Percentiles rank a stretch among this genome's conserved stretches.
Conservation (phyloP, 306 rosid genomes). For the Cotoneaster glaucophyllus region DNA sequence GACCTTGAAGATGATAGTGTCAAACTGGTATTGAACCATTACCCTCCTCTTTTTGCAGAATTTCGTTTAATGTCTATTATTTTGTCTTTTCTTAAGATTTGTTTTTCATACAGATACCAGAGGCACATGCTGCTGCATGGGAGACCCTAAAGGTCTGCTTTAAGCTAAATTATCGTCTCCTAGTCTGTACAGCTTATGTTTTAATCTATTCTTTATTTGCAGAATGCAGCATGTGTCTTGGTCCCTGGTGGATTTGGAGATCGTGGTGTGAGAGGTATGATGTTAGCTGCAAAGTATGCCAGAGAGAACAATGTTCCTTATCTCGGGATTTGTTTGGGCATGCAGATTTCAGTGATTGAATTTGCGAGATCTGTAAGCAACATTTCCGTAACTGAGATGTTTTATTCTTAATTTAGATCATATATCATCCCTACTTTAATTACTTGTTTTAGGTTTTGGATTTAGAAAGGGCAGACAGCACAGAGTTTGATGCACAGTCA, state of each 20-base stretch:
- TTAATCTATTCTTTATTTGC: slow-evolving; percentile 20
- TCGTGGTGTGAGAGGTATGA: slow-evolving; percentile 95
- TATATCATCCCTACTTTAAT: slow-evolving; percentile 3
- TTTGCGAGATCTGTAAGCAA: slow-evolving; percentile 84
- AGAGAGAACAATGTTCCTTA: slow-evolving; percentile 93
- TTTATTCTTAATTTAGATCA: slow-evolving; percentile 15
- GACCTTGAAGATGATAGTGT: slow-evolving; percentile 95
- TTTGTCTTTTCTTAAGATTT: slow-evolving; percentile 17
- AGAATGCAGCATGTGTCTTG: slow-evolving; percentile 89
- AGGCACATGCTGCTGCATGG: slow-evolving; percentile 89
- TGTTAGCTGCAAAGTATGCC: slow-evolving; percentile 95
- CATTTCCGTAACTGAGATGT: slow-evolving; percentile 9
- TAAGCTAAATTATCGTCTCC: slow-evolving; percentile 5
- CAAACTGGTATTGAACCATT: slow-evolving; percentile 43
- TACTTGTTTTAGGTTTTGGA: slow-evolving; percentile 66
- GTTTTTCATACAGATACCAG: slow-evolving; percentile 62
- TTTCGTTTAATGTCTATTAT: slow-evolving; percentile 7
- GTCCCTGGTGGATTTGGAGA: slow-evolving; percentile 99
- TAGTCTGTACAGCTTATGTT: not conserved
- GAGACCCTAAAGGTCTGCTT: slow-evolving; percentile 65
- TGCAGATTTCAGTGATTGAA: slow-evolving; percentile 96
- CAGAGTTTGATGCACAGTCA: slow-evolving; percentile 71
- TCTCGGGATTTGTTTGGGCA: slow-evolving; percentile 97
- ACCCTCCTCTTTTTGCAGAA: slow-evolving; percentile 16
- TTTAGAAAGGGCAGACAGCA: slow-evolving; percentile 78